Evolutionary conservation across 2,329 filamentous ascomycete genomes (phyloP).

Genomic region (Esteya vermicola): DNA sequence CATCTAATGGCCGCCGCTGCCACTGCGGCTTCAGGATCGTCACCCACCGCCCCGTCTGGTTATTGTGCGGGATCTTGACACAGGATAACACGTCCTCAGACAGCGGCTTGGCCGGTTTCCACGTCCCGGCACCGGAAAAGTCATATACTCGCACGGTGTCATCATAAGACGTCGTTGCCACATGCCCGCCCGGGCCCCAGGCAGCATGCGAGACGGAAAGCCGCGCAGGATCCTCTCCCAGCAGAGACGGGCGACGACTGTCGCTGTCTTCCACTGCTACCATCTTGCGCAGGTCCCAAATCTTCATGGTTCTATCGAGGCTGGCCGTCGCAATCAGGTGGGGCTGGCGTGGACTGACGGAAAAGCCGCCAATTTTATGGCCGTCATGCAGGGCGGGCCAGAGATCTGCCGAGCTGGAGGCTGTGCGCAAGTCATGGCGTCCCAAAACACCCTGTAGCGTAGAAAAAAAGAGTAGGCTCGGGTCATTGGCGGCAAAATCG

Average conservation of each 20-base stretch:
- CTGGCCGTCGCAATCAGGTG: slow-evolving; percentile 83
- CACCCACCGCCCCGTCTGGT: slow-evolving; percentile 90
- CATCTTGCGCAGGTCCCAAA: slow-evolving; percentile 86
- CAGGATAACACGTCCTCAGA: slow-evolving; percentile 51
- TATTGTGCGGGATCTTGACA: slow-evolving; percentile 68
- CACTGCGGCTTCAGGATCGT: slow-evolving; percentile 74
- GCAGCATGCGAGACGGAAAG: slow-evolving; percentile 86
- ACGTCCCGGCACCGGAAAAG: slow-evolving; percentile 45
- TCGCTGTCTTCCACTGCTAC: slow-evolving; percentile 39
- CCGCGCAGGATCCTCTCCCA: slow-evolving; percentile 71
- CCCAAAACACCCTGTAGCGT: slow-evolving; percentile 73
- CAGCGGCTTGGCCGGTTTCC: slow-evolving; percentile 44
- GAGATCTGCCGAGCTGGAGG: slow-evolving; percentile 41
- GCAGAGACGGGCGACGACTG: slow-evolving; percentile 38
- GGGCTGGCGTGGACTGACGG: slow-evolving; percentile 62
- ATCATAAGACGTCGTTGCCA: slow-evolving; percentile 89
- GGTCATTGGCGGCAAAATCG: slow-evolving; percentile 58
- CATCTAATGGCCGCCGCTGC: slow-evolving; percentile 66
- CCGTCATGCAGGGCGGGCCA: slow-evolving; percentile 56
- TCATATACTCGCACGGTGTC: slow-evolving; percentile 90
- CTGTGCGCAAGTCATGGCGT: slow-evolving; percentile 60
- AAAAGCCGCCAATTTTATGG: slow-evolving; percentile 93
- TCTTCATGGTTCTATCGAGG: slow-evolving; percentile 72
- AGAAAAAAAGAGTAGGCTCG: slow-evolving; percentile 71
- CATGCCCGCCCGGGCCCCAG: slow-evolving; percentile 70